A percentile compares a stretch with the other conserved stretches of the same genome.
phyloP scores from a whole-genome alignment of 768 basidiomycete species.

The Tricholoma sp. region DNA sequence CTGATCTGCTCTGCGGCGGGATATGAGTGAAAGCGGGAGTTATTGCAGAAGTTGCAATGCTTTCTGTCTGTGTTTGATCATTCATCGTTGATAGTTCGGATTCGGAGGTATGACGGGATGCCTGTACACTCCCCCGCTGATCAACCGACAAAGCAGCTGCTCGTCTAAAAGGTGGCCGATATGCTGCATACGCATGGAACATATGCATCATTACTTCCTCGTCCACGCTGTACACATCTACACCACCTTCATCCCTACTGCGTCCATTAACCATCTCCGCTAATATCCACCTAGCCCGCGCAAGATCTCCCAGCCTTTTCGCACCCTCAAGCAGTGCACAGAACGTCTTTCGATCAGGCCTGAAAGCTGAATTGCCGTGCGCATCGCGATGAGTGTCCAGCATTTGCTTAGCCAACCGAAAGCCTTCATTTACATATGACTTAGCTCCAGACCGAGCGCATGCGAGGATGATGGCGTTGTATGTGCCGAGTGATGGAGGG shows the following conservation, averaged over 20 bases:
- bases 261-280: slow-evolving; percentile 65
- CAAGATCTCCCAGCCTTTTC: slow-evolving; percentile 80
- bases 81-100: slow-evolving; percentile 1
- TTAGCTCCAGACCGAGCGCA: slow-evolving; percentile 64
- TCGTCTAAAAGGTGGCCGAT: slow-evolving; percentile 64
- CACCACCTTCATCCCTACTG: slow-evolving; percentile 15
- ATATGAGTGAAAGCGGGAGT: slow-evolving; percentile 40
- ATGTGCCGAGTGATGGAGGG: slow-evolving; percentile 61
- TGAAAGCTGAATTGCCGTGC: slow-evolving; percentile 45
- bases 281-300: slow-evolving; percentile 83
- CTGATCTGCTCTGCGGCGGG: slow-evolving; percentile 68
- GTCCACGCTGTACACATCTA: slow-evolving; percentile 36
- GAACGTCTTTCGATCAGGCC: slow-evolving; percentile 67
- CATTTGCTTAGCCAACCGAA: slow-evolving; percentile 85
- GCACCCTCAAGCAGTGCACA: slow-evolving; percentile 85
- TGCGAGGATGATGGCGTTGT: slow-evolving; percentile 78
- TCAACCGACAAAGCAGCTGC: slow-evolving; percentile 40
- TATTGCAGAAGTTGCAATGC: neutral
- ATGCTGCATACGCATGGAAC: slow-evolving; percentile 84
- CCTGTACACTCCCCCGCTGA: neutral
- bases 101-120: neutral
- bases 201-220: slow-evolving; percentile 76
- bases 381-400: slow-evolving; percentile 71
- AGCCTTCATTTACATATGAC: slow-evolving; percentile 72
- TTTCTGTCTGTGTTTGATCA: slow-evolving; percentile 4